Evolutionary conservation across 352 stramenopile genomes (phyloP), one percentile per base, ranked within the genome.

Genomic region (Phytopythium mirpurense): DNA sequence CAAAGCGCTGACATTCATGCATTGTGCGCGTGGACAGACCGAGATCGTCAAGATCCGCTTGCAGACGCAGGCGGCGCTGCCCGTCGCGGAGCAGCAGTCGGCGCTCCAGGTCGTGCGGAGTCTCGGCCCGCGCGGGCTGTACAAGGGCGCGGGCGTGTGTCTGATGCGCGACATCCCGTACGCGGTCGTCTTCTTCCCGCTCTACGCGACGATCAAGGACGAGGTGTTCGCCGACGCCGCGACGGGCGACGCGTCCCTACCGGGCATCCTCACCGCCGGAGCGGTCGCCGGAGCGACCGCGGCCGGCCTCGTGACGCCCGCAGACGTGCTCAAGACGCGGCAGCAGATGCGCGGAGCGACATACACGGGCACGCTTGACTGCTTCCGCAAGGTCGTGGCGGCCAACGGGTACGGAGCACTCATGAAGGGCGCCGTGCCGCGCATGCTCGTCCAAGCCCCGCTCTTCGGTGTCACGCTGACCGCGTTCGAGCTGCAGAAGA

Each of bases 11-110:
- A 27, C 5, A 36, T 23, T 37, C 36, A 7, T 18, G 26, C 15
- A n/a, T 9, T 38, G 9, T 16, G 7, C 44, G 18, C 8, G 15
- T 62, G 2, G 46, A 2, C 51, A 87, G 76, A 82, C 94, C 27
- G 88, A 97, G 63, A 97, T 97, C 55, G 83, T 93, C 43, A 97
- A 97, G 77, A 96, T 97, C 59, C 80, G 88, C 12, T 60, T 97
- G 48, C 88, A 97, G 54, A 90, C 94, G 43, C 85, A 96, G 56
- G 78, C 78, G 16, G 67, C 79, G 38, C 56, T 93, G 35, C 79
- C 85, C 3, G 51, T 68, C 3, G 78, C 70, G 29, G 65, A 94
- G 56, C 81, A 82, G 40, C 59, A 78, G 42, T 75, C 72, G 11
- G 73, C 82, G 0, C 27, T 68, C 27, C 65, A 91, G 54, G 71